Evolutionary conservation across 176 grass and related monocot genomes (phyloP).

Genomic region (Alloteropsis semialata): DNA sequence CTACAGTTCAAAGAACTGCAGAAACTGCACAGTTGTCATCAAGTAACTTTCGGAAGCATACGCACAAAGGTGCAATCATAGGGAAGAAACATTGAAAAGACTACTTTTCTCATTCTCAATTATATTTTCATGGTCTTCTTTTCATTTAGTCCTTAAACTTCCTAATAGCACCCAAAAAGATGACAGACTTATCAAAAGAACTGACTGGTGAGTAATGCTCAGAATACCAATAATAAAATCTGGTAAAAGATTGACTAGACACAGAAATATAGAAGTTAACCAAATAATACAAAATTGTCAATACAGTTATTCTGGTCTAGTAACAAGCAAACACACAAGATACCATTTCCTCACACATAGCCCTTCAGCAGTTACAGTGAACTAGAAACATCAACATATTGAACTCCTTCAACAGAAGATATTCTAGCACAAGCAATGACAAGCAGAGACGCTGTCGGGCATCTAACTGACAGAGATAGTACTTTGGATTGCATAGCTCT

Average conservation of each 20-base stretch:
- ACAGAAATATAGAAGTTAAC: conserved; percentile 22
- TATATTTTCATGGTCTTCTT: background rate
- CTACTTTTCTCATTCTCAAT: background rate
- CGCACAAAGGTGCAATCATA: background rate
- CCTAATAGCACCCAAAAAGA: background rate
- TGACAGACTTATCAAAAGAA: background rate
- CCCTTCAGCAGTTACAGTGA: background rate
- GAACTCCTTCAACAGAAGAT: background rate
- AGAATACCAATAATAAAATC: background rate
- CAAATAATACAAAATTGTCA: conserved; percentile 3
- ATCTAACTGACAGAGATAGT: background rate
- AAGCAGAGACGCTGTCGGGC: background rate
- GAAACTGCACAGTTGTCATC: background rate
- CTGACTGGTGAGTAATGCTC: background rate
- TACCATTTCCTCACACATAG: background rate
- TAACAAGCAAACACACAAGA: conserved; percentile 11
- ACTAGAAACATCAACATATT: conserved; percentile 14
- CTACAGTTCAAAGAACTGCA: background rate
- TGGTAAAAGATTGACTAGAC: background rate
- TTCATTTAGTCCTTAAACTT: background rate
- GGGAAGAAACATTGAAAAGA: background rate
- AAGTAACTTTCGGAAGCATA: background rate
- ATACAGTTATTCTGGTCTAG: conserved; percentile 7
- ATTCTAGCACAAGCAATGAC: conserved; percentile 23
- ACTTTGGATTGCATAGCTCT: background rate